These are phyloP conservation scores for Eruca vesicaria DNA, from an alignment of 441 rosid genomes.

Conservation along the genomic window DNA sequence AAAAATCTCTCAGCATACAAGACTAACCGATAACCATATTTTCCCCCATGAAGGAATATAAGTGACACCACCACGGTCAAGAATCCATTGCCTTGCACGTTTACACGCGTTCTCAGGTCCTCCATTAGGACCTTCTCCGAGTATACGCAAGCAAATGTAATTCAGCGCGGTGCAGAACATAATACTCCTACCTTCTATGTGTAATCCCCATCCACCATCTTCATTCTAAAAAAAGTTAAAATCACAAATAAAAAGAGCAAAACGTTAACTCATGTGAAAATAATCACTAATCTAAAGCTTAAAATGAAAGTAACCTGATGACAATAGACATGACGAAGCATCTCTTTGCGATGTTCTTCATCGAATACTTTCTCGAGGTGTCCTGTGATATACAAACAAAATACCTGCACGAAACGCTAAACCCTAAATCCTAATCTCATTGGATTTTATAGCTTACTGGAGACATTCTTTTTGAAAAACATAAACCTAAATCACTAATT, in stretches of 20 bases:
- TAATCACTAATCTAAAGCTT: background rate
- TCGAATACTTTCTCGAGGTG: constrained; percentile 41
- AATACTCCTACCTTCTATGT: constrained; percentile 61
- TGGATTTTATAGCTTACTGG: too few species aligned
- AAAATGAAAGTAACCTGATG: constrained; percentile 44
- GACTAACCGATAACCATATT: constrained; percentile 32
- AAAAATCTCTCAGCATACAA: background rate
- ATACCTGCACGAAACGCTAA: constrained; percentile 38
- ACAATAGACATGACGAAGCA: constrained; percentile 47
- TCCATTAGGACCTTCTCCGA: constrained; percentile 52
- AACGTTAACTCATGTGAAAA: background rate
- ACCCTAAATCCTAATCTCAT: background rate
- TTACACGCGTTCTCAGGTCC: constrained; percentile 44
- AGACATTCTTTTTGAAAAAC: too few species aligned
- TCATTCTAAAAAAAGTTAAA: constrained; percentile 48
- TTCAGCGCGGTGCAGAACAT: constrained; percentile 60
- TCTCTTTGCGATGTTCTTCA: constrained; percentile 58
- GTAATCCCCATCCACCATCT: constrained; percentile 87
- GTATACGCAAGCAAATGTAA: constrained; percentile 58
- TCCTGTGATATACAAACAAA: constrained; percentile 57
- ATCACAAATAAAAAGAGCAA: background rate
- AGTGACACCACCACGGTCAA: constrained; percentile 54
- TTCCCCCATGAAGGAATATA: constrained; percentile 46
- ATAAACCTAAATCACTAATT: background rate
- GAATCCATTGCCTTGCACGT: constrained; percentile 60